phyloP scores from a whole-genome alignment of 2,329 filamentous ascomycete genomes.

The Rhinocladiella similis region DNA sequence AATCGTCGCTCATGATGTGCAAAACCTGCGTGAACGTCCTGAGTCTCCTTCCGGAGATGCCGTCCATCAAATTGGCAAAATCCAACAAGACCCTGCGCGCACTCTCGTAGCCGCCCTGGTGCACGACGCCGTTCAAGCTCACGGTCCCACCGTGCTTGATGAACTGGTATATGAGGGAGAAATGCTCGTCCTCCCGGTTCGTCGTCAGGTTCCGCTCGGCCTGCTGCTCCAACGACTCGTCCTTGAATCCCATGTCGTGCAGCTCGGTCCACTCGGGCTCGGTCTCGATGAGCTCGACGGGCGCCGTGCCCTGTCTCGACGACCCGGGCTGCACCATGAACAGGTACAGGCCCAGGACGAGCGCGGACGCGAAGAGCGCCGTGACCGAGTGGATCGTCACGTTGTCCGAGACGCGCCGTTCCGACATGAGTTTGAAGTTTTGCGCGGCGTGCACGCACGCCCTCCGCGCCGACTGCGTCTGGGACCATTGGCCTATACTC shows the following conservation, averaged over 20 bases:
- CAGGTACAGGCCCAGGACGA: slow-evolving; percentile 54
- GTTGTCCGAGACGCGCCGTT: slow-evolving; percentile 54
- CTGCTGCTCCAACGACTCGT: slow-evolving; percentile 9
- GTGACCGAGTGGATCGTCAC: slow-evolving; percentile 53
- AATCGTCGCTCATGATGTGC: slow-evolving; percentile 55
- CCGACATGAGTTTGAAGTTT: slow-evolving; percentile 52
- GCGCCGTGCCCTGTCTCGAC: slow-evolving; percentile 29
- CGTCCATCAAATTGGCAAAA: slow-evolving; percentile 54
- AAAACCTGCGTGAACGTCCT: slow-evolving; percentile 53
- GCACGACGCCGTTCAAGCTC: slow-evolving; percentile 49
- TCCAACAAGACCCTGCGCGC: slow-evolving; percentile 54
- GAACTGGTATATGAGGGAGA: slow-evolving; percentile 35
- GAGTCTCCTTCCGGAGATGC: slow-evolving; percentile 53
- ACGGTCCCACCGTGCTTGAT: slow-evolving; percentile 52
- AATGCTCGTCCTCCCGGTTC: slow-evolving; percentile 21
- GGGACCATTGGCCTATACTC: slow-evolving; percentile 52
- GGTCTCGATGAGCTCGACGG: slow-evolving; percentile 47
- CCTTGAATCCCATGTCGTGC: slow-evolving; percentile 20
- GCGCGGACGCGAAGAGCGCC: slow-evolving; percentile 52
- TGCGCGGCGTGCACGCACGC: slow-evolving; percentile 55
- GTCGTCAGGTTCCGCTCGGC: slow-evolving; percentile 35
- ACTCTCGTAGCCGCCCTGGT: slow-evolving; percentile 52
- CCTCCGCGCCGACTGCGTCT: slow-evolving; percentile 51
- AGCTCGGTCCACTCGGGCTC: slow-evolving; percentile 52
- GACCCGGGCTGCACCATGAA: slow-evolving; percentile 45